Evolutionary conservation across 768 basidiomycete genomes (phyloP).

Genomic region (Neoboletus brunneissimus): DNA sequence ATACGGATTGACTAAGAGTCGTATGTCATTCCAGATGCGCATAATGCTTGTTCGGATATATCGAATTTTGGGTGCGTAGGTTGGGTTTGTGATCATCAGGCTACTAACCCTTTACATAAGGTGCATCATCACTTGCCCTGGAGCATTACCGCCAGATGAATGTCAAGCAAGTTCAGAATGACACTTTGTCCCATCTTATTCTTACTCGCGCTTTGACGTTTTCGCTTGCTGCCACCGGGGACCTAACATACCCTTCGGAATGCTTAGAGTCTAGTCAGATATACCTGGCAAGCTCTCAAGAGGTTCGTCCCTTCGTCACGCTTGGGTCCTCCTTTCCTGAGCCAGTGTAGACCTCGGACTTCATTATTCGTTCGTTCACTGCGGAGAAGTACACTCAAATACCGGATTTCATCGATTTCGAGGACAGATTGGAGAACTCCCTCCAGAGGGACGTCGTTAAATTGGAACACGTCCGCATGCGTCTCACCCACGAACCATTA

Average conservation of each 20-base stretch:
- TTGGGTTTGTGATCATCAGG: background rate
- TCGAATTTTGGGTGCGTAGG: slow-evolving; percentile 65
- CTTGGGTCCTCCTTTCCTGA: slow-evolving; percentile 6
- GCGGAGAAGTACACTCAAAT: slow-evolving; percentile 88
- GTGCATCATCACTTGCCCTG: slow-evolving; percentile 67
- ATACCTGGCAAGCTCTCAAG: slow-evolving; percentile 75
- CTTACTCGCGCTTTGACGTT: slow-evolving; percentile 77
- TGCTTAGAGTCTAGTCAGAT: slow-evolving; percentile 79
- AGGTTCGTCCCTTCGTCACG: slow-evolving; percentile 43
- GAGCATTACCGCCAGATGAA: slow-evolving; percentile 79
- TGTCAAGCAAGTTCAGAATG: slow-evolving; percentile 83
- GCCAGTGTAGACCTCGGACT: slow-evolving; percentile 64
- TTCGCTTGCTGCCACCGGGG: slow-evolving; percentile 72
- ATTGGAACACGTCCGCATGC: slow-evolving; percentile 84
- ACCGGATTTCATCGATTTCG: slow-evolving; percentile 79
- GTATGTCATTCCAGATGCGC: slow-evolving; percentile 75
- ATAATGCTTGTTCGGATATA: slow-evolving; percentile 79
- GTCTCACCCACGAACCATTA: slow-evolving; percentile 69
- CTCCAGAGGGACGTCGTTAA: slow-evolving; percentile 80
- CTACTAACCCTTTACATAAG: slow-evolving; percentile 37
- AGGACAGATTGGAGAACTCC: slow-evolving; percentile 79
- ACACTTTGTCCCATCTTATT: slow-evolving; percentile 84
- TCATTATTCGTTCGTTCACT: slow-evolving; percentile 73
- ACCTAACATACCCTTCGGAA: slow-evolving; percentile 71
- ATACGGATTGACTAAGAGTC: slow-evolving; percentile 67